Base-by-base conservation (phyloP, 257 asterid genomes). In the Lithospermum erythrorhizon region DNA sequence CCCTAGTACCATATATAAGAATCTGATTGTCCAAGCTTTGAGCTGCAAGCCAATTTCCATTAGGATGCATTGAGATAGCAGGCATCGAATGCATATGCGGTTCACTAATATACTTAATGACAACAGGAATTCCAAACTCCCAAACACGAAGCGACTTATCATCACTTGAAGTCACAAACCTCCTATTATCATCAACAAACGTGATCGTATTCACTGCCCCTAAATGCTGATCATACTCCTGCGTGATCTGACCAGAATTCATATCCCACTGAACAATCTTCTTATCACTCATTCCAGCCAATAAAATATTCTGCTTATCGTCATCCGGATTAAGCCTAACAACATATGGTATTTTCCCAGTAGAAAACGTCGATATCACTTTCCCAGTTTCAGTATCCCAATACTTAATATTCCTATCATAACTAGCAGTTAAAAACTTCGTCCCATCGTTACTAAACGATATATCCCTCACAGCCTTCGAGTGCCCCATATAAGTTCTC, bases 1-100 rank as follows among this genome's bases (percentile, higher is more conserved):
- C 99, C 78, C 95, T 78, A 0, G 97, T 81, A 57, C 97, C 79
- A 72, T 93, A 93, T 30, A 93, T 93, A 74, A 93, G 95, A 66
- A 93, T 89, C 81, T 93, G 99, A 64, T 93, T 93, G 77, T 93
- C 97, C 90, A 93, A 86, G 76, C 97, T 93, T 78, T 93, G 99
- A 29, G 97, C 94, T 1, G 97, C 97, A 60, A 93, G 93, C 97
- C 97, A 93, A 55, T 93, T 89, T 0, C 87, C 75, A 81, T 93
- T 93, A 0, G 96, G 99, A 54, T 93, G 97, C 75, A 90, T 63
- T 2, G 99, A 61, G 54, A 93, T 86, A 0, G 99, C 75, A 58
- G 99, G 99, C 99, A 93, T 89, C 5, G 99, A 93, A 68, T 93
- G 99, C 99, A 93, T 93, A 63, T 93, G 99, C 4, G 99, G 97